Evolutionary conservation across 192 early-diverging fungal species (phyloP).

Genomic region (Pilaira anomala): DNA sequence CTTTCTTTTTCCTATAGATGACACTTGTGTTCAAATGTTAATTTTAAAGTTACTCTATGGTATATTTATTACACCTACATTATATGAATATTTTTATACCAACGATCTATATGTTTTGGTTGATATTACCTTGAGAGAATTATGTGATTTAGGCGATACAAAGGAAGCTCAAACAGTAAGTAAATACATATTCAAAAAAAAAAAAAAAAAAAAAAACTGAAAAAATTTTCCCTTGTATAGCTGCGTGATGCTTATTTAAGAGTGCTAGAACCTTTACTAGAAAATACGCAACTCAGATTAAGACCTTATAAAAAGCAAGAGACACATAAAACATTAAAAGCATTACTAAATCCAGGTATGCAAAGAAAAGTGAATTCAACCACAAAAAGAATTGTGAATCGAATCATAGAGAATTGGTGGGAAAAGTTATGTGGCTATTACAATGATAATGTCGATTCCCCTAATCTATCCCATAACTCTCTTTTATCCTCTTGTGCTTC

Average conservation of each 20-base stretch:
- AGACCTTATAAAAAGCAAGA: slow-evolving; percentile 48
- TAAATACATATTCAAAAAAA: no score
- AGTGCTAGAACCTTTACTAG: slow-evolving; percentile 60
- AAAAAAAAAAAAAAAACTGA: no score
- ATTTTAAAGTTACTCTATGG: slow-evolving; percentile 71
- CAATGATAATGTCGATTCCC: neutral
- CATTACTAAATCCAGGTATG: slow-evolving; percentile 39
- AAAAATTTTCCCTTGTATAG: slow-evolving; percentile 15
- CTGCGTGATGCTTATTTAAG: slow-evolving; percentile 68
- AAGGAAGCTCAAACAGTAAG: slow-evolving; percentile 26
- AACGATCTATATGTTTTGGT: slow-evolving; percentile 87
- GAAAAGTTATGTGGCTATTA: slow-evolving; percentile 25
- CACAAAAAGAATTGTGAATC: slow-evolving; percentile 43
- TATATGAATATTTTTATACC: slow-evolving; percentile 80
- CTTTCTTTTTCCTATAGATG: slow-evolving; percentile 44
- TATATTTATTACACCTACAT: slow-evolving; percentile 61
- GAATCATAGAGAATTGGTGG: slow-evolving; percentile 48
- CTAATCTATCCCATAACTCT: neutral
- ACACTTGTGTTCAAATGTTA: slow-evolving; percentile 46
- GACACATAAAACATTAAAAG: slow-evolving; percentile 41
- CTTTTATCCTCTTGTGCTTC: neutral
- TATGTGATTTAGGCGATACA: slow-evolving; percentile 58
- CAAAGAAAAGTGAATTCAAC: slow-evolving; percentile 40
- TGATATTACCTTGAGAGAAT: slow-evolving; percentile 83
- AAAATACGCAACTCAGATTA: slow-evolving; percentile 53